Conservation (phyloP, 2,329 filamentous ascomycete species). For the Colletotrichum salicis region DNA sequence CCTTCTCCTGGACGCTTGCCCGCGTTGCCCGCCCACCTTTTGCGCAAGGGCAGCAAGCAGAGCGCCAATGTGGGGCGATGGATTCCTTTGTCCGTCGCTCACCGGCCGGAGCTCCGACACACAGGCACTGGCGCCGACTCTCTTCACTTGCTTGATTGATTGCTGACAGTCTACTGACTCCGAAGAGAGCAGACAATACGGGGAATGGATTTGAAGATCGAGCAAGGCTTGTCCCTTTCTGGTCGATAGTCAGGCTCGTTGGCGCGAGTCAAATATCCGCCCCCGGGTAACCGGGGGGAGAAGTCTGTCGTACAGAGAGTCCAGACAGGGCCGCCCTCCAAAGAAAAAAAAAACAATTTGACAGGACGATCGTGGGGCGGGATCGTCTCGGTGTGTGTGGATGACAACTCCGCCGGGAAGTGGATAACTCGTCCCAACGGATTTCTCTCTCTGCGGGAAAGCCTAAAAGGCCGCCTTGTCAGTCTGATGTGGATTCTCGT, state of each 20-base stretch:
- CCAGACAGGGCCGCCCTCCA: neutral
- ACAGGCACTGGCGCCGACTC: neutral
- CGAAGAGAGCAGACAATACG: neutral
- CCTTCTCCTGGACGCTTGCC: neutral
- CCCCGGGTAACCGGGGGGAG: neutral
- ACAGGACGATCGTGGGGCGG: neutral
- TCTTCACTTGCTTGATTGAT: neutral
- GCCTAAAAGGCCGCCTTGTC: neutral
- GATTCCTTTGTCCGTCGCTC: slow-evolving; percentile 23
- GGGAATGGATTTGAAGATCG: neutral
- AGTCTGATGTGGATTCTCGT: neutral
- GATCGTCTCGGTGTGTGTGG: neutral
- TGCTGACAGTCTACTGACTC: neutral
- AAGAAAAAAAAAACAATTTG: too few species aligned
- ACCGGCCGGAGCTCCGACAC: slow-evolving; percentile 32
- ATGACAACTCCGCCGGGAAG: neutral
- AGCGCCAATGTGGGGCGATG: slow-evolving; percentile 20
- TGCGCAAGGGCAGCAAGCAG: slow-evolving; percentile 6
- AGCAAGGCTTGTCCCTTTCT: neutral
- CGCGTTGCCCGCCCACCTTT: neutral
- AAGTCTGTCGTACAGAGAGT: neutral
- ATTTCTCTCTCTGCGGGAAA: neutral
- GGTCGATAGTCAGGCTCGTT: neutral
- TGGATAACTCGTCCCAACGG: neutral
- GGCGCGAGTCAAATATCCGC: neutral